phyloP scores from a whole-genome alignment of 768 basidiomycete genomes.

The Chalciporus piperatus region DNA sequence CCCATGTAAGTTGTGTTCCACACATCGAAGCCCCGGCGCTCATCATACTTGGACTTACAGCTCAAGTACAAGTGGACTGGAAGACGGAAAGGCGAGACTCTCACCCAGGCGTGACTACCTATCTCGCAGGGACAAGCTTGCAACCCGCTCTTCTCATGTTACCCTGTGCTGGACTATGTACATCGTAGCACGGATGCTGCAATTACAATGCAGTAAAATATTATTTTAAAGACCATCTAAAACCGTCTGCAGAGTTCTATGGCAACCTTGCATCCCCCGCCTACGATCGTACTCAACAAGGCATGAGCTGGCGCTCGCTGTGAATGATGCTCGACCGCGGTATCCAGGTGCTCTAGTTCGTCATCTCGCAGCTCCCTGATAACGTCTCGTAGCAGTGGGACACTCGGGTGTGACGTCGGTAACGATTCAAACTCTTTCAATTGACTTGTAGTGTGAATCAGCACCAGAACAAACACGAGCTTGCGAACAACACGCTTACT shows the following conservation, averaged over 20 bases:
- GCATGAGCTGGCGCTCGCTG: conserved; percentile 93
- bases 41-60: conserved; percentile 29
- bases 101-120: conserved; percentile 28
- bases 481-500: conserved; percentile 55
- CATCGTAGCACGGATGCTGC: background rate
- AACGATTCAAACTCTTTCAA: conserved; percentile 67
- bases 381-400: conserved; percentile 68
- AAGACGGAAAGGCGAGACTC: conserved; percentile 44
- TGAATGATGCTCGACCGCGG: conserved; percentile 82
- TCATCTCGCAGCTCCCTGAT: conserved; percentile 89
- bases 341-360: conserved; percentile 91
- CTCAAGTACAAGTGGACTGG: conserved; percentile 54
- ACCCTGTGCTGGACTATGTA: background rate
- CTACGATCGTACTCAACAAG: conserved; percentile 80
- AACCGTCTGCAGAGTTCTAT: conserved; percentile 87
- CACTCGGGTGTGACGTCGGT: conserved; percentile 69
- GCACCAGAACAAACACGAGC: background rate
- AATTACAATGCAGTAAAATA: background rate
- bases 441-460: conserved; percentile 53
- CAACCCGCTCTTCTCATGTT: background rate
- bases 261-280: conserved; percentile 82
- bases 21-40: conserved; percentile 4
- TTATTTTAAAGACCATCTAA: conserved; percentile 33
- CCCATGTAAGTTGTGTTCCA: conserved; percentile 37
- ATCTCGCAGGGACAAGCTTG: background rate